phyloP scores from a whole-genome alignment of 768 basidiomycete genomes.

The Kwoniella pini region DNA sequence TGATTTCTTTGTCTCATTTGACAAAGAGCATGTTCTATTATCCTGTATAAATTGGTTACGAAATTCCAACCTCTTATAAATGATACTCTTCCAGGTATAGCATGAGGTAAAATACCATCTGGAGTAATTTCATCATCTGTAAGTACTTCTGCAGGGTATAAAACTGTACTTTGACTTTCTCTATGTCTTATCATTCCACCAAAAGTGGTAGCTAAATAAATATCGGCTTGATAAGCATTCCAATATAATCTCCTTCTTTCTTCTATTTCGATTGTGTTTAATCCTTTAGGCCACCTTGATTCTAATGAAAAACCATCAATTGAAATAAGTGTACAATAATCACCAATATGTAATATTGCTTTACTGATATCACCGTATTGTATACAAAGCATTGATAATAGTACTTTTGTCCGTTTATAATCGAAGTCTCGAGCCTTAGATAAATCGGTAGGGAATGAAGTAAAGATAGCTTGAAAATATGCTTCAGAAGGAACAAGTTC shows the following conservation, averaged over 20 bases:
- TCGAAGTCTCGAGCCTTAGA: conserved; percentile 32
- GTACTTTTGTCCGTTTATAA: conserved; percentile 36
- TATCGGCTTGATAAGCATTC: conserved; percentile 38
- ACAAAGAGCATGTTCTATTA: conserved; percentile 40
- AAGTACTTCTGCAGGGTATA: conserved; percentile 44
- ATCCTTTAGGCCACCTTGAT: conserved; percentile 33
- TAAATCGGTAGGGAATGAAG: conserved; percentile 32
- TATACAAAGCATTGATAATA: conserved; percentile 36
- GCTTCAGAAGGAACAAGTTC: conserved; percentile 22
- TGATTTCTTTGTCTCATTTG: conserved; percentile 16
- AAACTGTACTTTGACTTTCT: conserved; percentile 40
- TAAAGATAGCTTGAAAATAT: conserved; percentile 30
- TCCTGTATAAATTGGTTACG: conserved; percentile 42
- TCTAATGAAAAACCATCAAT: conserved; percentile 43
- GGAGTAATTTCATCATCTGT: conserved; percentile 38
- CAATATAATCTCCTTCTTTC: conserved; percentile 48
- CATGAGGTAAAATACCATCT: conserved; percentile 5
- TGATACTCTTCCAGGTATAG: conserved; percentile 14
- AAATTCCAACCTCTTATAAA: conserved; percentile 48
- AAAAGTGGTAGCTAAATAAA: conserved; percentile 42
- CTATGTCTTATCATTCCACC: conserved; percentile 38
- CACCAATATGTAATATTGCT: conserved; percentile 31
- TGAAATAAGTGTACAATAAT: conserved; percentile 33
- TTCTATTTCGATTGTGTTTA: conserved; percentile 35
- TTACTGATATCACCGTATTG: conserved; percentile 37